A percentile compares a stretch with the other conserved stretches of the same genome.
These are phyloP conservation scores for Ramichloridium luteum DNA, from an alignment of 2,329 filamentous ascomycete species.

Conservation along the genomic window DNA sequence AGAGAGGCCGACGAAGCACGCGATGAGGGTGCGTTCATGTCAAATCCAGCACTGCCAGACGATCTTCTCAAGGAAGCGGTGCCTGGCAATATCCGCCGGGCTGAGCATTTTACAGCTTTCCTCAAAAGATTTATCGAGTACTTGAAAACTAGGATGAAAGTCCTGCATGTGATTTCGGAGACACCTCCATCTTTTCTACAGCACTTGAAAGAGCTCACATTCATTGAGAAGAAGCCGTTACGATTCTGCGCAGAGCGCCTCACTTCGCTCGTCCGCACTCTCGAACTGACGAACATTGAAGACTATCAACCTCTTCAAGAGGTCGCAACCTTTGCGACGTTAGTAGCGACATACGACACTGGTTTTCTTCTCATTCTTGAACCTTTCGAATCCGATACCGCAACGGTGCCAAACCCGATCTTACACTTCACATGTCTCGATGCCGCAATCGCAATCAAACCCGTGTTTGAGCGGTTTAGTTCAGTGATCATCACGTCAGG, in stretches of 20 bases:
- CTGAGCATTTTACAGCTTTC: constrained; percentile 92
- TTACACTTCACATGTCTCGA: constrained; percentile 94
- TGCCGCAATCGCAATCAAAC: constrained; percentile 93
- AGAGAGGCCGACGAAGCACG: constrained; percentile 78
- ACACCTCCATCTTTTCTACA: constrained; percentile 87
- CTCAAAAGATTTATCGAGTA: constrained; percentile 96
- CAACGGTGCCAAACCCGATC: constrained; percentile 92
- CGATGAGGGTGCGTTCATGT: constrained; percentile 92
- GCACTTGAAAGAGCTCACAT: constrained; percentile 89
- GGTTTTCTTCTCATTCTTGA: constrained; percentile 95
- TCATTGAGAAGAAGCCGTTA: constrained; percentile 91
- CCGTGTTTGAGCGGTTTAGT: constrained; percentile 92
- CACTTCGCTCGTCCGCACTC: constrained; percentile 83
- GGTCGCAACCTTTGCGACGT: constrained; percentile 91
- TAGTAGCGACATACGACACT: constrained; percentile 93
- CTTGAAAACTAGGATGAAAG: constrained; percentile 90
- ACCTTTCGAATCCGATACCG: constrained; percentile 88
- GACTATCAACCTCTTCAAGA: constrained; percentile 96
- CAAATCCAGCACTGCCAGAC: constrained; percentile 87
- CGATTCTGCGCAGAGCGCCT: constrained; percentile 89
- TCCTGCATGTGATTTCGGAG: constrained; percentile 92
- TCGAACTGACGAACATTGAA: constrained; percentile 95
- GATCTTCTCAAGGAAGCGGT: constrained; percentile 92
- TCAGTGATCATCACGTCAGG: constrained; percentile 98
- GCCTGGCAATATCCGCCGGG: constrained; percentile 87